Evolutionary conservation across 371 early-diverging fungal species (phyloP), one percentile per base, ranked within the genome.

Genomic region (Syncephalastrum sp.): DNA sequence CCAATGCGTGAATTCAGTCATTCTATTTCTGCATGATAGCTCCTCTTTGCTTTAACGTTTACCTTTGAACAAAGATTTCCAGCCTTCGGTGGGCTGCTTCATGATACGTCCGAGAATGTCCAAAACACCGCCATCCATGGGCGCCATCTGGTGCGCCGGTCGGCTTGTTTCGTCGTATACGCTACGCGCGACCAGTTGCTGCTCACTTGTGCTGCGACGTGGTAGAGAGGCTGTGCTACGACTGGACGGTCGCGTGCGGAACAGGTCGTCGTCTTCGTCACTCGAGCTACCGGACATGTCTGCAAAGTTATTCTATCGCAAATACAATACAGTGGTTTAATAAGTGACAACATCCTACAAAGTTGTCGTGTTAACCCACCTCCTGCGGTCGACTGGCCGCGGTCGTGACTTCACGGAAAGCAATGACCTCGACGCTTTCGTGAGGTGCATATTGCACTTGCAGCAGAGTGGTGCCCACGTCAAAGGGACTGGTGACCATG

Each of bases 391-490:
- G 38, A 33, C 10, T 10, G 5, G 38, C 38, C 5, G 14, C 25
- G 54, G 48, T 63, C 64, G 8, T 21, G 42, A n/a, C 41, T 69
- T 51, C 63, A n/a, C 53, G 49, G 50, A 56, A 38, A 24, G 70
- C 71, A 55, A 71, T 19, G 0, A 76, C 56, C 57, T 81, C 68
- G 24, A 74, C 70, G 47, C 65, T 70, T 63, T 79, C 70, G 48
- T 75, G 83, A 47, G 92, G 91, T 14, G 88, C 54, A 60, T 88
- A 88, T 71, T 92, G 93, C 12, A 91, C 87, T 68, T 91, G 92
- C 21, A 91, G 63, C 16, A 94, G 63, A 21, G 90, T 93, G 21
- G 86, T 87, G 0, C 85, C 85, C 4, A 87, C 85, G 48, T 86
- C 90, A 57, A 91, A 89, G 0, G 94, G 95, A 3, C 84, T 80